Evolutionary conservation across 768 basidiomycete species (phyloP).

Genomic region (Boletus sp.): DNA sequence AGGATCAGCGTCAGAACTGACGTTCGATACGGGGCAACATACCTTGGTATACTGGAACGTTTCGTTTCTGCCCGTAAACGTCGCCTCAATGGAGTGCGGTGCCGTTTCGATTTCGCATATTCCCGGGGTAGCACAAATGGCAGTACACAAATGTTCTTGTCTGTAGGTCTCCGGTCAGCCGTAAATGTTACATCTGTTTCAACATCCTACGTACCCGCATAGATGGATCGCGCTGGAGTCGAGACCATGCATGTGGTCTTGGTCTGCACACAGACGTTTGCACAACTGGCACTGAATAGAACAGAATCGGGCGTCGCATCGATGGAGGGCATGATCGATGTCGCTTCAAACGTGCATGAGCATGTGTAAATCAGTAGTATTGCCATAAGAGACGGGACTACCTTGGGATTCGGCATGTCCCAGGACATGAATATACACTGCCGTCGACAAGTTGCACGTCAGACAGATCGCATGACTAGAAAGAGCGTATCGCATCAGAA

Average conservation of each 20-base stretch:
- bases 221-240: conserved; percentile 43
- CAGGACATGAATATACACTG: conserved; percentile 39
- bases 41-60: conserved; percentile 69
- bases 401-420: conserved; percentile 44
- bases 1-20: not conserved
- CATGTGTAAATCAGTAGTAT: not conserved
- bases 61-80: conserved; percentile 57
- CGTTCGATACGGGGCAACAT: not conserved
- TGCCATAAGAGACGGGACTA: conserved; percentile 8
- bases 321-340: conserved; percentile 43
- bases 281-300: conserved; percentile 56
- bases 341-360: conserved; percentile 36
- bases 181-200: not conserved
- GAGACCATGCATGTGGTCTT: conserved; percentile 54
- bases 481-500: not conserved
- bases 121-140: conserved; percentile 43
- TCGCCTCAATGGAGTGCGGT: conserved; percentile 60
- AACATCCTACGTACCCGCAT: conserved; percentile 45
- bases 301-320: conserved; percentile 52
- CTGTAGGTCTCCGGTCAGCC: conserved; percentile 29
- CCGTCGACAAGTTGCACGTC: conserved; percentile 30
- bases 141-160: conserved; percentile 49
- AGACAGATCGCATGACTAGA: conserved; percentile 43
- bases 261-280: conserved; percentile 47
- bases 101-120: conserved; percentile 59